phyloP scores from a whole-genome alignment of 441 rosid genomes.

The Bocquillonia castaneifolia region DNA sequence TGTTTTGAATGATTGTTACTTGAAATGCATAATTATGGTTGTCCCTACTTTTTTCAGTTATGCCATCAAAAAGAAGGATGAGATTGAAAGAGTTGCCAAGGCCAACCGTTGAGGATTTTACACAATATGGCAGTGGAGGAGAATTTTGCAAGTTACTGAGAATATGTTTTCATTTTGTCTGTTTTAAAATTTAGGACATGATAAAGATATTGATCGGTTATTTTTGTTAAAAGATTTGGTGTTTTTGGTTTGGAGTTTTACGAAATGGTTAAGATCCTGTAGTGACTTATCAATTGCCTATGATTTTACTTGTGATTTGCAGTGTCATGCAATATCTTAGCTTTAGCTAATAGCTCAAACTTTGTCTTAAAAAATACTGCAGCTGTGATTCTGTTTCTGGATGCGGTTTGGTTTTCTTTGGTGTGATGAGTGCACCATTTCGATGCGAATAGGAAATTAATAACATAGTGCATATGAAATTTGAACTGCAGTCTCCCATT shows the following conservation, averaged over 20 bases:
- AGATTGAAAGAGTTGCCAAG: constrained; percentile 86
- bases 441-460: too few relatives aligned
- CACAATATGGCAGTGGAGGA: background rate
- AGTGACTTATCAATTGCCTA: background rate
- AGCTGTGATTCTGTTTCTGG: too few relatives aligned
- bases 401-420: too few relatives aligned
- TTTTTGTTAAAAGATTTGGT: background rate
- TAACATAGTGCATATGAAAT: too few relatives aligned
- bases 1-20: background rate
- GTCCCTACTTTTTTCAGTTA: constrained; percentile 34
- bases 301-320: background rate
- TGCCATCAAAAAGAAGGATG: constrained; percentile 88
- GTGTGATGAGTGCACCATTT: too few relatives aligned
- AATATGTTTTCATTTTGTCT: background rate
- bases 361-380: too few relatives aligned
- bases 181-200: constrained; percentile 5
- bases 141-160: background rate
- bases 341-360: too few relatives aligned
- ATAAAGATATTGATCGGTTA: background rate
- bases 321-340: too few relatives aligned
- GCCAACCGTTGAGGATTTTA: constrained; percentile 60
- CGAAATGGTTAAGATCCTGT: constrained; percentile 3
- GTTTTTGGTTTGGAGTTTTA: background rate
- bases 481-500: too few relatives aligned
- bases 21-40: background rate